phyloP scores from a whole-genome alignment of 148 eudicot genomes.

The Nyssa sinensis region DNA sequence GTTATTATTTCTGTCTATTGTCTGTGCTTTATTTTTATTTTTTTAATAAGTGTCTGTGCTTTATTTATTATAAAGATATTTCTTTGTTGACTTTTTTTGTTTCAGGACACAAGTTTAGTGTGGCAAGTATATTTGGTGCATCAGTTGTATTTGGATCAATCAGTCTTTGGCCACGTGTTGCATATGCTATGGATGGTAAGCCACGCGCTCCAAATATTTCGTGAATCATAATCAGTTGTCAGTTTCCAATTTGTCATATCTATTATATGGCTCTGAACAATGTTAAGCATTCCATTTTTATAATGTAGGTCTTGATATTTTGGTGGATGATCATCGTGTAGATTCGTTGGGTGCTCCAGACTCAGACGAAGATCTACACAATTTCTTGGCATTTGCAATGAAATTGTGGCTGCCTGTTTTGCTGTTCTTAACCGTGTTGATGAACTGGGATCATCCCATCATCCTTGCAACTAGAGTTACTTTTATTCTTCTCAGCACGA shows the following conservation, averaged over 20 bases:
- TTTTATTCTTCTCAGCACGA: constrained; percentile 34
- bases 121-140: constrained; percentile 16
- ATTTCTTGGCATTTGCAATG: constrained; percentile 16
- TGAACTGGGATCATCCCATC: constrained; percentile 38
- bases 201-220: not conserved
- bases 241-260: not conserved
- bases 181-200: constrained; percentile 31
- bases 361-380: constrained; percentile 16
- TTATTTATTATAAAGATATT: not conserved
- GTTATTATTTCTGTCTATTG: not conserved
- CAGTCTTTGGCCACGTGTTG: constrained; percentile 15
- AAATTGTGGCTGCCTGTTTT: constrained; percentile 30
- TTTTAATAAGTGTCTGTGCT: not conserved
- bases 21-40: not conserved
- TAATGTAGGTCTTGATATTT: constrained; percentile 19
- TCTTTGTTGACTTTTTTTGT: not conserved
- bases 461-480: constrained; percentile 27
- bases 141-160: constrained; percentile 25
- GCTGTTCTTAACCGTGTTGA: constrained; percentile 23
- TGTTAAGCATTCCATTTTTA: not conserved
- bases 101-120: constrained; percentile 21
- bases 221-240: not conserved
- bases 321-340: constrained; percentile 20
- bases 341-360: constrained; percentile 4
- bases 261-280: not conserved